Evolutionary conservation across 768 basidiomycete species (phyloP), one percentile per base, ranked within the genome.

Genomic region (Lactifluus pinguis): DNA sequence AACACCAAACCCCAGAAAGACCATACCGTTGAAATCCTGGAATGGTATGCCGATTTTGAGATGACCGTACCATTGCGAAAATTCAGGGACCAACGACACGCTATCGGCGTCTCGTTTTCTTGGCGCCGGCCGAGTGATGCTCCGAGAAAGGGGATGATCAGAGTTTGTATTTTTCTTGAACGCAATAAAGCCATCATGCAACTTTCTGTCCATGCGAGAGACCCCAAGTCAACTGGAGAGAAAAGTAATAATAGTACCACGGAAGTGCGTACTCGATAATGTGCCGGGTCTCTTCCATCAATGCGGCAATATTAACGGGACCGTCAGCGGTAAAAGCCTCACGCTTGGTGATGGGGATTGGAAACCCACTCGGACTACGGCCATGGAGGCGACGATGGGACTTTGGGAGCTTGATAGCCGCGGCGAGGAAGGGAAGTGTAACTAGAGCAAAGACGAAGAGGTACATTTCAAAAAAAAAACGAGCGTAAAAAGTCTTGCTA

Each of bases 11-110:
- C n/a, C 41, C 2, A 36, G 36, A 36, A 19, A 4, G 29, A 13
- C 34, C 49, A 44, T 15, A 49, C 60, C 45, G 6, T 41, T 49
- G 58, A 56, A 65, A 2, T n/a, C 17, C 29, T 45, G 25, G 7
- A 49, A 3, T 11, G 64, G 64, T 15, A 57, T 64, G 8, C 64
- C 64, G 17, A 65, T 49, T 9, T 30, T 34, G 17, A 65, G 44
- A n/a, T 17, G 10, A 4, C 64, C 64, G 30, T 34, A 60, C 64
- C 64, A 65, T 47, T 8, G 2, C 1, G 30, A 25, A 13, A 7
- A 3, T 34, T 36, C 17, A 25, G 61, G 39, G 4, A 32, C 62
- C 25, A 65, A 39, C 13, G 49, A 4, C 5, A 1, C 47, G 44
- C 17, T 21, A 53, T 59, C 53, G 25, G n/a, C 39, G 14, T 4